phyloP scores from a whole-genome alignment of 2,329 filamentous ascomycete species.

The Daldinia sp. region DNA sequence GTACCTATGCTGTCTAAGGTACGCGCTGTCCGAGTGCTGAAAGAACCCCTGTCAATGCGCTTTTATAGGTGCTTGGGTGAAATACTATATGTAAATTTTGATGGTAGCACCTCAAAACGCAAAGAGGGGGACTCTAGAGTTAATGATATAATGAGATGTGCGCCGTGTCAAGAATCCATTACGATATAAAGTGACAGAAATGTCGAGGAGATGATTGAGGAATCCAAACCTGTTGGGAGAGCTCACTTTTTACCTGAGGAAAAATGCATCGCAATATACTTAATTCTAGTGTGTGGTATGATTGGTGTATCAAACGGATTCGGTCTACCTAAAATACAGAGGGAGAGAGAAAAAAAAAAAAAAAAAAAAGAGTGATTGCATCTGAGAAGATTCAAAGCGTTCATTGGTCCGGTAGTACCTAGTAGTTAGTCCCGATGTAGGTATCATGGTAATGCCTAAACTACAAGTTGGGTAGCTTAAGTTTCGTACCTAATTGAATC shows the following conservation, averaged over 20 bases:
- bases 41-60: neutral
- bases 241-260: slow-evolving; percentile 5
- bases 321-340: slow-evolving; percentile 3
- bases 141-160: neutral
- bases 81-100: slow-evolving; percentile 2
- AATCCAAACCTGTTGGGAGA: neutral
- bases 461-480: slow-evolving; percentile 2
- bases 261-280: slow-evolving; percentile 14
- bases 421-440: slow-evolving; percentile 6
- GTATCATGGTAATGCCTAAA: slow-evolving; percentile 6
- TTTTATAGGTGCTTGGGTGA: neutral
- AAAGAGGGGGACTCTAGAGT: slow-evolving; percentile 3
- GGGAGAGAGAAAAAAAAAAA: neutral
- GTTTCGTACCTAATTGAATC: neutral
- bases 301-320: slow-evolving; percentile 10
- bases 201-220: neutral
- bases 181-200: neutral
- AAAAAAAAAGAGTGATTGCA: slow-evolving; percentile 23
- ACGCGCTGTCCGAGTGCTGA: slow-evolving; percentile 1
- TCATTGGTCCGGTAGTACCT: slow-evolving; percentile 14
- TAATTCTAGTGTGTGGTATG: slow-evolving; percentile 18
- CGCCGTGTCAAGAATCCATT: slow-evolving; percentile 17
- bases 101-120: neutral
- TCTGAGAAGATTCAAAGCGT: slow-evolving; percentile 2
- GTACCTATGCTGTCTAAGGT: too few relatives aligned